phyloP scores from a whole-genome alignment of 2,329 filamentous ascomycete genomes.

The Teratosphaeriaceae sp. region DNA sequence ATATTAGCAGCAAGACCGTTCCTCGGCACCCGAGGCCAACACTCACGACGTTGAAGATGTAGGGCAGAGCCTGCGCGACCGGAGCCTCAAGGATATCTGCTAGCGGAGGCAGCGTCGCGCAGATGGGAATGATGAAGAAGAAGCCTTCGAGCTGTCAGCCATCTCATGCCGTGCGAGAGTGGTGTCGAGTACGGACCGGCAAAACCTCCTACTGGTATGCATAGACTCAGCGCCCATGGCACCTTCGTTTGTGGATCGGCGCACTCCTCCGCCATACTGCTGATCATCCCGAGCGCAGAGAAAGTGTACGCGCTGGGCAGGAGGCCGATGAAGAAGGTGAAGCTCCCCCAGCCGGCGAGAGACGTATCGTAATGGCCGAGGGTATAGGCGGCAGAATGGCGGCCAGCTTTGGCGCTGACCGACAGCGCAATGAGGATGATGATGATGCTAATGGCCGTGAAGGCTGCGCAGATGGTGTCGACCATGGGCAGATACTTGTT shows the following conservation, averaged over 20 bases:
- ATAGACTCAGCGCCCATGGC: constrained; percentile 47
- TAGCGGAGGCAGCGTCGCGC: constrained; percentile 43
- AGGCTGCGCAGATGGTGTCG: constrained; percentile 52
- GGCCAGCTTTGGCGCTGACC: constrained; percentile 47
- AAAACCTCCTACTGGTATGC: constrained; percentile 48
- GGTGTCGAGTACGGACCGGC: constrained; percentile 30
- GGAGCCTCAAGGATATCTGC: constrained; percentile 41
- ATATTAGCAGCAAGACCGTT: background rate
- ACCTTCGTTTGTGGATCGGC: constrained; percentile 46
- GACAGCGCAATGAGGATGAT: constrained; percentile 52
- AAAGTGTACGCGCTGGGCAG: constrained; percentile 38
- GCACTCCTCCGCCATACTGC: constrained; percentile 57
- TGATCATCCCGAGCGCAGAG: constrained; percentile 55
- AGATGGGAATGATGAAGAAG: constrained; percentile 51
- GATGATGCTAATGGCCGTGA: constrained; percentile 50
- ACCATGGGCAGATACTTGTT: constrained; percentile 61
- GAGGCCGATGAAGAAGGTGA: constrained; percentile 58
- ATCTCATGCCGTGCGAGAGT: background rate
- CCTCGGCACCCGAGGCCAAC: background rate
- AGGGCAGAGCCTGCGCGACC: constrained; percentile 38
- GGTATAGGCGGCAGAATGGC: constrained; percentile 45
- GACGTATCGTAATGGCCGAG: constrained; percentile 52
- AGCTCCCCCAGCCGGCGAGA: constrained; percentile 52
- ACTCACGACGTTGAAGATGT: background rate
- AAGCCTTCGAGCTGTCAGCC: constrained; percentile 21